Evolutionary conservation across 1,284 basidiomycete genomes (phyloP).

Genomic region (Veloporphyrellus conicus): DNA sequence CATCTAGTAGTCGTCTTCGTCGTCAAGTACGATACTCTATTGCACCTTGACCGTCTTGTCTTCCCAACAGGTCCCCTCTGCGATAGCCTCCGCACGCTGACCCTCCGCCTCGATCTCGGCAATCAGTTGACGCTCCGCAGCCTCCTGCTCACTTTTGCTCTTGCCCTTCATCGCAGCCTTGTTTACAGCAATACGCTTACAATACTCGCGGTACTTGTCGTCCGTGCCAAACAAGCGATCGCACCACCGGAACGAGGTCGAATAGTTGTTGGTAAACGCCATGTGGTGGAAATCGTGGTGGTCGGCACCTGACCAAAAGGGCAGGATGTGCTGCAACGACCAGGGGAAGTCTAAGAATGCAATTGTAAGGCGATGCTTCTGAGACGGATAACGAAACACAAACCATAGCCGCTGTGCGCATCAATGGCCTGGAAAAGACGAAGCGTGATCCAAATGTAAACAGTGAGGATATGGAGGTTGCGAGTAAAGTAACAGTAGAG

Average conservation of each 20-base stretch:
- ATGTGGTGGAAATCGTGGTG: slow-evolving; percentile 98
- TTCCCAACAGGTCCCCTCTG: slow-evolving; percentile 18
- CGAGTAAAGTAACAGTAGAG: slow-evolving; percentile 73
- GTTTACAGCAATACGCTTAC: slow-evolving; percentile 51
- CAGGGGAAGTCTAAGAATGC: slow-evolving; percentile 78
- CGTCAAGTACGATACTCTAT: slow-evolving; percentile 7
- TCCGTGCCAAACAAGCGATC: slow-evolving; percentile 86
- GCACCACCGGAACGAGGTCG: slow-evolving; percentile 91
- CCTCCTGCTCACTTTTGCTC: slow-evolving; percentile 49
- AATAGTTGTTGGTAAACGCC: slow-evolving; percentile 87
- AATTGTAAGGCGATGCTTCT: background rate
- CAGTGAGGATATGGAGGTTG: slow-evolving; percentile 85
- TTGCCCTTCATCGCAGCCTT: slow-evolving; percentile 54
- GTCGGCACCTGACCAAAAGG: slow-evolving; percentile 98
- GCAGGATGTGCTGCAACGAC: slow-evolving; percentile 92
- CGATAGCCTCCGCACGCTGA: slow-evolving; percentile 61
- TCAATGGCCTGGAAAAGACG: slow-evolving; percentile 98
- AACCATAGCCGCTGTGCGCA: slow-evolving; percentile 93
- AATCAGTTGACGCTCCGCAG: slow-evolving; percentile 56
- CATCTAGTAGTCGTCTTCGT: background rate
- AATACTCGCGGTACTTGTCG: slow-evolving; percentile 77
- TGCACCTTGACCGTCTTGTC: slow-evolving; percentile 27
- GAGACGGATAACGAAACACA: slow-evolving; percentile 1
- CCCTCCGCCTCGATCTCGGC: slow-evolving; percentile 71
- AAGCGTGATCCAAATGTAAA: slow-evolving; percentile 92